Conservation (phyloP, 805 yeast genomes). For the Torulaspora microellipsoides region DNA sequence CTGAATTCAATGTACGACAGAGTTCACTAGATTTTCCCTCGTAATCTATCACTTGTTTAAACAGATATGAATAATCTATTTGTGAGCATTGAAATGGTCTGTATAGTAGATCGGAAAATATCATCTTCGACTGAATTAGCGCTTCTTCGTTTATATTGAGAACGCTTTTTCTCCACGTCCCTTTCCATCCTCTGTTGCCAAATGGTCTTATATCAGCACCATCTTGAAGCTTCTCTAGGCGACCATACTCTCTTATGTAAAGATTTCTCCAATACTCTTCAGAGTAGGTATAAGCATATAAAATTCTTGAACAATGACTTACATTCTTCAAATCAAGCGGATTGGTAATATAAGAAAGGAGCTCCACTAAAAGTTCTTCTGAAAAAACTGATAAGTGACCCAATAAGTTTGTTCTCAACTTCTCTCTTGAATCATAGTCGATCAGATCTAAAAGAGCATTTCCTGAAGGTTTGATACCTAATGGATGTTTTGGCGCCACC, state of each 20-base stretch:
- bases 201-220: slow-evolving; percentile 23
- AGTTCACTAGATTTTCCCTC: slow-evolving; percentile 34
- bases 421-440: slow-evolving; percentile 9
- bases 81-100: slow-evolving; percentile 81
- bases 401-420: slow-evolving; percentile 36
- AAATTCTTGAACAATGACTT: slow-evolving; percentile 56
- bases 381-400: slow-evolving; percentile 51
- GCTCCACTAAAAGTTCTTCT: slow-evolving; percentile 59
- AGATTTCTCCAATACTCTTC: slow-evolving; percentile 79
- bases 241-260: slow-evolving; percentile 36
- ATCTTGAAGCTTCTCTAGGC: slow-evolving; percentile 17
- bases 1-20: slow-evolving; percentile 21
- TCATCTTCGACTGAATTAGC: slow-evolving; percentile 40
- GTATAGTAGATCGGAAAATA: slow-evolving; percentile 75
- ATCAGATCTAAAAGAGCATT: slow-evolving; percentile 43
- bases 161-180: slow-evolving; percentile 74
- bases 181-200: slow-evolving; percentile 51
- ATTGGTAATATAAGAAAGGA: slow-evolving; percentile 47
- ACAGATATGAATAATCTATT: slow-evolving; percentile 50
- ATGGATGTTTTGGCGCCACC: slow-evolving; percentile 52
- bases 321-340: slow-evolving; percentile 47
- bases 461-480: slow-evolving; percentile 74
- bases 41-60: slow-evolving; percentile 46
- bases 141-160: slow-evolving; percentile 44
- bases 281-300: slow-evolving; percentile 67